A percentile compares a stretch with the other conserved stretches of the same genome.
Evolutionary conservation across 306 rosid genomes (phyloP).

Genomic region (Casuarina glauca): DNA sequence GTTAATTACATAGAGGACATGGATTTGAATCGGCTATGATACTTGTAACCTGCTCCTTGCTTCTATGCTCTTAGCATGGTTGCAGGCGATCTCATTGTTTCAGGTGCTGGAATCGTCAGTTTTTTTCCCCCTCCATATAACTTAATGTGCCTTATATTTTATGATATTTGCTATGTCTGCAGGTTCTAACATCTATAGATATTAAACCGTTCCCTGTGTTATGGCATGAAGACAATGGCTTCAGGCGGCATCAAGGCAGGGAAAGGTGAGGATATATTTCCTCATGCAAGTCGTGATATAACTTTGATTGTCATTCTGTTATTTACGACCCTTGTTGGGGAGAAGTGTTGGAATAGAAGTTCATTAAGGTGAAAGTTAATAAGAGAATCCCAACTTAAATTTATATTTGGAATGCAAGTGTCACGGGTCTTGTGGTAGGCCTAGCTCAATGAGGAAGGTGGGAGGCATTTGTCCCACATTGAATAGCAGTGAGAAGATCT

Average conservation of each 20-base stretch:
- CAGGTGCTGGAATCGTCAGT: background rate
- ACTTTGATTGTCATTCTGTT: conserved; percentile 21
- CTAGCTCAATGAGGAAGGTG: no score
- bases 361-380: conserved; percentile 3
- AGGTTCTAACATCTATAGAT: conserved; percentile 72
- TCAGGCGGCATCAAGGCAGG: conserved; percentile 69
- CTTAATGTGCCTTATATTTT: conserved; percentile 1
- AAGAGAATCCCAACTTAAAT: background rate
- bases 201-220: conserved; percentile 73
- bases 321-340: background rate
- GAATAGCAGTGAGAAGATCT: no score
- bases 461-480: no score
- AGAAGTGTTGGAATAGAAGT: background rate
- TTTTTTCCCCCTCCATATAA: background rate
- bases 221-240: conserved; percentile 89
- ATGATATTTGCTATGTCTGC: conserved; percentile 35
- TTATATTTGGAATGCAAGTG: background rate
- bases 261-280: conserved; percentile 62
- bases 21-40: background rate
- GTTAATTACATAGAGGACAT: background rate
- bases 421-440: background rate
- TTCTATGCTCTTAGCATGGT: background rate
- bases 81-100: background rate
- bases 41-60: background rate
- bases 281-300: conserved; percentile 13